Percentiles rank a stretch among this genome's conserved stretches.
These are phyloP conservation scores for Fusarium fracticaudum DNA, from an alignment of 2,329 filamentous ascomycete genomes.

Conservation along the genomic window DNA sequence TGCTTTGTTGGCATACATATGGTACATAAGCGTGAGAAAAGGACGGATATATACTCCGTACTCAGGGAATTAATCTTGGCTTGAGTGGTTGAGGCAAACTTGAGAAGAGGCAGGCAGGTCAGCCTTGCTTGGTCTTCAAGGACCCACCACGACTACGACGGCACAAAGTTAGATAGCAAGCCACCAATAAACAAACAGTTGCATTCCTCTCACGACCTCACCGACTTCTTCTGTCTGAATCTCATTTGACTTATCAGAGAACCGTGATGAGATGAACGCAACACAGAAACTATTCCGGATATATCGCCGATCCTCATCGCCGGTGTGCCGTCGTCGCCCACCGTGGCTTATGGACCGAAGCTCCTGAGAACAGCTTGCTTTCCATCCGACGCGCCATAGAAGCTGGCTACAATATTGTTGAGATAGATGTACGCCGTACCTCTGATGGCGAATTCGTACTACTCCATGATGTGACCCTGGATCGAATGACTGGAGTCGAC, in stretches of 20 bases:
- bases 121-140: not conserved
- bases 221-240: not conserved
- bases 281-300: not conserved
- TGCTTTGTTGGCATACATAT: fast-evolving
- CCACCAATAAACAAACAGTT: not conserved
- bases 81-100: too few species aligned
- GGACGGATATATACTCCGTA: too few species aligned
- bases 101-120: not conserved
- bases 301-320: not conserved
- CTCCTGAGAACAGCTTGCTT: not conserved
- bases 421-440: not conserved
- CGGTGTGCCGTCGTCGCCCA: not conserved
- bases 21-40: not conserved
- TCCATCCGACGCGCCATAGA: not conserved
- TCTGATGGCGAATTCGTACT: not conserved
- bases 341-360: not conserved
- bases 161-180: not conserved
- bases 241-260: too few species aligned
- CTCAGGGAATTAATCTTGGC: too few species aligned
- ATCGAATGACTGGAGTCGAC: not conserved
- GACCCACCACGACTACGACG: not conserved
- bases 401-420: not conserved
- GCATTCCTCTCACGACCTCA: not conserved
- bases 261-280: not conserved
- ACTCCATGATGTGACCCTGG: not conserved